phyloP scores from a whole-genome alignment of 164 flowering plant genomes.

The Sedum album region DNA sequence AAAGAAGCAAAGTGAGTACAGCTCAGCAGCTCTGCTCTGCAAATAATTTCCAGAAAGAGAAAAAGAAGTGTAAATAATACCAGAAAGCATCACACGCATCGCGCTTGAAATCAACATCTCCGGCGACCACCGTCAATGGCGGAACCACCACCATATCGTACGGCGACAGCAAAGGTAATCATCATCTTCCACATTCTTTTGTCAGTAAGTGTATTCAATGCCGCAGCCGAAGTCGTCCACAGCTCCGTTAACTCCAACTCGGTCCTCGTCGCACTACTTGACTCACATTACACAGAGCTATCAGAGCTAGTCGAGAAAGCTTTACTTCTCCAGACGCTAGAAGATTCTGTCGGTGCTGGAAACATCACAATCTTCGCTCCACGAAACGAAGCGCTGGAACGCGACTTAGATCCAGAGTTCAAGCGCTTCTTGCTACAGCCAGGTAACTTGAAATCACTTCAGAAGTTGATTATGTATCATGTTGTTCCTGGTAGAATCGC shows the following conservation, averaged over 20 bases:
- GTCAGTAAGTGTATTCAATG: slow-evolving; percentile 9
- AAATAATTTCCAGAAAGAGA: background rate
- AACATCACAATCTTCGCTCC: slow-evolving; percentile 58
- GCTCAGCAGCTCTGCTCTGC: background rate
- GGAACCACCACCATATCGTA: background rate
- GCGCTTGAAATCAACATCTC: background rate
- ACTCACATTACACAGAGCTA: slow-evolving; percentile 70
- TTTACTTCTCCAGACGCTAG: slow-evolving; percentile 40
- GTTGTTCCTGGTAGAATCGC: slow-evolving; percentile 28
- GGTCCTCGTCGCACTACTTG: slow-evolving; percentile 37
- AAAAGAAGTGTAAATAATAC: background rate
- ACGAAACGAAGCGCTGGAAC: slow-evolving; percentile 39
- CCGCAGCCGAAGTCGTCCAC: slow-evolving; percentile 15
- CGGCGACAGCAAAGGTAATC: background rate
- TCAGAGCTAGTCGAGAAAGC: slow-evolving; percentile 71
- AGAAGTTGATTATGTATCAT: slow-evolving; percentile 37
- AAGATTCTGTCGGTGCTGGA: slow-evolving; percentile 32
- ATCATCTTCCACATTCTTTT: background rate
- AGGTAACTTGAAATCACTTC: slow-evolving; percentile 42
- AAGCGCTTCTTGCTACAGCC: slow-evolving; percentile 49
- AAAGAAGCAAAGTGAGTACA: background rate
- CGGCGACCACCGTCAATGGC: background rate
- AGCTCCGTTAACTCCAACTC: slow-evolving; percentile 58
- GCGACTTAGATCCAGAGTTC: slow-evolving; percentile 52
- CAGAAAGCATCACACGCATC: background rate